Evolutionary conservation across 495 filamentous ascomycete species (phyloP), one percentile per base, ranked within the genome.

Genomic region (Penicillium alfredii): DNA sequence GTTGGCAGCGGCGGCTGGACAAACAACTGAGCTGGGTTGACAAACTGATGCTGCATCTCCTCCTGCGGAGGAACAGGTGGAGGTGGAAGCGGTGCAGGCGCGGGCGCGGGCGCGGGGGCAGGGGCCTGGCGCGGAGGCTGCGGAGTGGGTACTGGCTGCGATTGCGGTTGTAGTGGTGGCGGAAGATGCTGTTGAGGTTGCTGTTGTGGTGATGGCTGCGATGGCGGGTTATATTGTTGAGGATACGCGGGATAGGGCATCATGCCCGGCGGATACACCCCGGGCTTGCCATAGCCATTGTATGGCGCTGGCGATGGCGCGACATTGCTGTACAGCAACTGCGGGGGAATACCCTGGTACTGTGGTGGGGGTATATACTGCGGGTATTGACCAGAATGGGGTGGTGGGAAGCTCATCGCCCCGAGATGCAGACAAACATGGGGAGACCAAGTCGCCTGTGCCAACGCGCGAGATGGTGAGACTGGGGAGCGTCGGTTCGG

Each of bases 331-430:
- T 66, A 69, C 31, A 66, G 55, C 40, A 60, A 47, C 54, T 65
- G 62, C 30, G 55, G 58, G 29, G 58, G 56, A 16, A 54, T 45
- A 31, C 62, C 62, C 41, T 62, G 56, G 33, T 68, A 67, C 38
- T 62, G 60, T 42, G 66, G 43, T 37, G 55, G 58, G 7, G 44
- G 51, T 10, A 57, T 34, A 37, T 57, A 57, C 32, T 52, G 52
- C 23, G 53, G 53, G 49, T 62, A 68, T 51, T 64, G 65, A 42
- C 62, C 62, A 51, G 64, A 55, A 44, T 66, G 57, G 33, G 66
- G 61, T 32, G 66, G 64, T 64, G 64, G 63, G 45, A 58, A 71
- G 63, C 60, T 71, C 67, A 71, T 71, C 53, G 61, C 66, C 64
- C 56, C 59, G 49, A 53, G 40, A 54, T 56, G 33, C 47, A 44